These are phyloP conservation scores for Penicillium aurantiogriseum DNA, from an alignment of 2,329 filamentous ascomycete genomes.

Conservation along the genomic window DNA sequence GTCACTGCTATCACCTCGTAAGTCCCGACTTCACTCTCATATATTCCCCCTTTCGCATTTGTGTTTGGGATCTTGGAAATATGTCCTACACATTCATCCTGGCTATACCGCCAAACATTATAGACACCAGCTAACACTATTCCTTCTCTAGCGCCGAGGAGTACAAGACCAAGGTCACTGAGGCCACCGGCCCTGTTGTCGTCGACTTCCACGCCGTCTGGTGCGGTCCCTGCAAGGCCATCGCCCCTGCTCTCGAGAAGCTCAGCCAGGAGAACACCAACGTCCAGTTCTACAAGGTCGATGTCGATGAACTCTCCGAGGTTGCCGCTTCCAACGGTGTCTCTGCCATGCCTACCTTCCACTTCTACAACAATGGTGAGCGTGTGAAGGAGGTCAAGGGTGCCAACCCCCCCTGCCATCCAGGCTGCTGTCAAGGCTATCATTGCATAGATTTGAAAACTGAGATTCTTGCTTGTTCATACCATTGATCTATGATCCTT, in stretches of 20 bases:
- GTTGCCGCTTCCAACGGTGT: conserved; percentile 75
- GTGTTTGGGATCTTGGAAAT: background rate
- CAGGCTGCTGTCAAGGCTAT: conserved; percentile 40
- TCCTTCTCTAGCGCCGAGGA: conserved; percentile 54
- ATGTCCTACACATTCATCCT: no score
- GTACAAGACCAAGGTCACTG: conserved; percentile 54
- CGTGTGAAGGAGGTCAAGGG: conserved; percentile 73
- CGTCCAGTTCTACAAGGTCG: conserved; percentile 81
- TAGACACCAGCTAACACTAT: background rate
- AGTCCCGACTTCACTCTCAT: conserved; percentile 4
- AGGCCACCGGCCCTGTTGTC: conserved; percentile 60
- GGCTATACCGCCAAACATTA: background rate
- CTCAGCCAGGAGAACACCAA: conserved; percentile 57
- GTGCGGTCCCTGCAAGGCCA: conserved; percentile 94
- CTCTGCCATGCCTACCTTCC: conserved; percentile 90
- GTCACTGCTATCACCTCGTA: conserved; percentile 30
- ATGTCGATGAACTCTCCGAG: conserved; percentile 78
- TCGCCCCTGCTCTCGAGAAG: conserved; percentile 72
- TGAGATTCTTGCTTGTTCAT: conserved; percentile 7
- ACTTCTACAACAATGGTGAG: conserved; percentile 76
- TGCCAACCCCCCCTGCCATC: conserved; percentile 72
- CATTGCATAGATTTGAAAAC: conserved; percentile 18
- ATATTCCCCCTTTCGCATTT: background rate
- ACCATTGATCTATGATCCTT: background rate
- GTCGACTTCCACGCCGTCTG: conserved; percentile 86